These are phyloP conservation scores for Nicotiana noctiflora DNA, from an alignment of 257 asterid genomes.

Conservation along the genomic window DNA sequence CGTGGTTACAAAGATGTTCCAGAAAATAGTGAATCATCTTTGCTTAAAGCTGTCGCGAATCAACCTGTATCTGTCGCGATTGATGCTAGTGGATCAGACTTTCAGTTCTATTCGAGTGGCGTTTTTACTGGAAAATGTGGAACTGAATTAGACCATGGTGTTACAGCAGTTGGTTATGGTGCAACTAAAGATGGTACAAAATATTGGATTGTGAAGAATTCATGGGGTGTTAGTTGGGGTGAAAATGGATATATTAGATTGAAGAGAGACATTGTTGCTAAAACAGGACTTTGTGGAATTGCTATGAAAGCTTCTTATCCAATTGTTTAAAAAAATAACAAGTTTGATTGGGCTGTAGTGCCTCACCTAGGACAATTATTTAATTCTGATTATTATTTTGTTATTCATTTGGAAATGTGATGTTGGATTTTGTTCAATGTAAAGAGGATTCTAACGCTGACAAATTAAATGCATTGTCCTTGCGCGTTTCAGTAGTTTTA, in stretches of 20 bases:
- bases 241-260: slow-evolving; percentile 12
- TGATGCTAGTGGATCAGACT: not conserved
- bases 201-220: slow-evolving; percentile 33
- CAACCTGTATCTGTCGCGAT: not conserved
- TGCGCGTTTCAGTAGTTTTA: too few species aligned
- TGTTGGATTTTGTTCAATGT: not conserved
- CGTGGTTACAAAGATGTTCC: slow-evolving; percentile 19
- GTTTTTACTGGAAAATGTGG: slow-evolving; percentile 33
- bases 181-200: slow-evolving; percentile 15
- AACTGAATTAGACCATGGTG: slow-evolving; percentile 34
- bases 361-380: not conserved
- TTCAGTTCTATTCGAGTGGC: slow-evolving; percentile 23
- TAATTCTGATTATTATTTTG: not conserved
- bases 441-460: not conserved
- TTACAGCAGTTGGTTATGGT: slow-evolving; percentile 31
- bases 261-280: slow-evolving; percentile 19
- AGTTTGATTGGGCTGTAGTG: not conserved
- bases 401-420: not conserved
- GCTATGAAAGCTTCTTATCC: not conserved
- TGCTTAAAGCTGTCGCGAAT: slow-evolving; percentile 25
- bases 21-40: slow-evolving; percentile 20
- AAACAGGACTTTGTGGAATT: not conserved
- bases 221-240: not conserved
- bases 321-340: not conserved
- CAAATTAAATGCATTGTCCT: not conserved